Evolutionary conservation across 495 filamentous ascomycete genomes (phyloP).

Genomic region (Talaromyces proteolyticus): DNA sequence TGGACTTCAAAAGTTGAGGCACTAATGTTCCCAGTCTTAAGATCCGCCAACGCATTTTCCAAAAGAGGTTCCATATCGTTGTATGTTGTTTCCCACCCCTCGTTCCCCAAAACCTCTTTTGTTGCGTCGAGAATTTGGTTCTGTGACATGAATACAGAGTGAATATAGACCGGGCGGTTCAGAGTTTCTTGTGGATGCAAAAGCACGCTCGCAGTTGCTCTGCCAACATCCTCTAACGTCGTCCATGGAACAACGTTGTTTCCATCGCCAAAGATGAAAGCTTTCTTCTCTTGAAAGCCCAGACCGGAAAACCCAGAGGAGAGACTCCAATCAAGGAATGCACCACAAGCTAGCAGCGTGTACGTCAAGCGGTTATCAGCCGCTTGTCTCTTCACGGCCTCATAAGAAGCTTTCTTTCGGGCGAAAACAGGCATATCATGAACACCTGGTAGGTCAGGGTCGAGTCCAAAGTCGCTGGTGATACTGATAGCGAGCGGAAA

Average conservation of each 20-base stretch:
- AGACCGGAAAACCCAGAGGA: slow-evolving; percentile 12
- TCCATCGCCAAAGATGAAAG: slow-evolving; percentile 14
- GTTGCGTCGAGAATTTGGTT: slow-evolving; percentile 7
- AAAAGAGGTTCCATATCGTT: slow-evolving; percentile 12
- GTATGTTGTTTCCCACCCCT: slow-evolving; percentile 8
- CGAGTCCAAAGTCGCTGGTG: slow-evolving; percentile 24
- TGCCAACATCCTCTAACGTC: slow-evolving; percentile 13
- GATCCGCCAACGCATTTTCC: slow-evolving; percentile 13
- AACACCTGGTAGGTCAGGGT: slow-evolving; percentile 18
- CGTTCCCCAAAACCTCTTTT: slow-evolving; percentile 8
- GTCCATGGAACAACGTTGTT: slow-evolving; percentile 18
- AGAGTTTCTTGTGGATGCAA: slow-evolving; percentile 12
- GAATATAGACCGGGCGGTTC: slow-evolving; percentile 15
- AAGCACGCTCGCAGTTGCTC: slow-evolving; percentile 13
- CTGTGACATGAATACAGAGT: slow-evolving; percentile 15
- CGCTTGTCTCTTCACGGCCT: slow-evolving; percentile 14
- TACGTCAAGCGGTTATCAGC: slow-evolving; percentile 12
- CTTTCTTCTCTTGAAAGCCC: slow-evolving; percentile 9
- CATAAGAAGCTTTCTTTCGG: slow-evolving; percentile 15
- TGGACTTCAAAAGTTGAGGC: slow-evolving; percentile 12
- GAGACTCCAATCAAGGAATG: slow-evolving; percentile 18
- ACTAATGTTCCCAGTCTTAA: slow-evolving; percentile 11
- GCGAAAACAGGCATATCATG: slow-evolving; percentile 14
- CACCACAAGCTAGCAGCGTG: slow-evolving; percentile 12
- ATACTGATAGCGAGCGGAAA: slow-evolving; percentile 12